Base-by-base conservation (phyloP, 1,284 basidiomycete species). In the Sporisorium sorghi region DNA sequence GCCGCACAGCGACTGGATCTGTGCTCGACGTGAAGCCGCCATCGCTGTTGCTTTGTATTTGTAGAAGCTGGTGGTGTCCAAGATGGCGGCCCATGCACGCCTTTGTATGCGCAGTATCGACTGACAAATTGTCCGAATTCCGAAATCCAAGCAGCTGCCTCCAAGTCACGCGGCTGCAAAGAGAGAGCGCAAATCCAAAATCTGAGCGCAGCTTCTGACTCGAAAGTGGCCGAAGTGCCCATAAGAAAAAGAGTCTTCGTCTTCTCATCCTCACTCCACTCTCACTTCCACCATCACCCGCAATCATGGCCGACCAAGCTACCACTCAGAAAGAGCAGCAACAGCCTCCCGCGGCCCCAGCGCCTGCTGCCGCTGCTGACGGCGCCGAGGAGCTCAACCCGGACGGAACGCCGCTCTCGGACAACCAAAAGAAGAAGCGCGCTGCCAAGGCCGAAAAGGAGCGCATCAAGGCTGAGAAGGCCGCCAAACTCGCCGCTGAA, bases 381-480 rank as follows among this genome's bases (percentile, higher is more conserved):
- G 71, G 51, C 50, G 42, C 61, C 19, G 71, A 73, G 54, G 71
- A 73, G 65, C 71, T 73, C 64, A 83, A 79, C 76, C 73, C 76
- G 12, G 83, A 84, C 49, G 83, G 83, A 26, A 84, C 82, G 9
- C 83, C 83, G 24, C 91, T 91, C 8, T 91, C 91, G 64, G 97
- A 97, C 87, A 93, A 88, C 83, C 94, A 96, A 82, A 86, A 94
- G 73, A 98, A 98, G 88, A 97, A 95, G 87, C 89, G 90, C 33
- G 92, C 92, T 30, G 97, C 96, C 85, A 91, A 92, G 69, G 92
- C 91, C 19, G 94, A 97, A 86, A 98, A 99, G 79, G 85, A 86
- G 65, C 77, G 80, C 51, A 63, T 78, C 53, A 85, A 85, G 83
- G 92, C 91, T 24, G 92, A 91, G 85, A 95, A 94, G 85, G 92